These are phyloP conservation scores for Paspalum vaginatum DNA, from an alignment of 176 grass and related monocot species.

Conservation along the genomic window DNA sequence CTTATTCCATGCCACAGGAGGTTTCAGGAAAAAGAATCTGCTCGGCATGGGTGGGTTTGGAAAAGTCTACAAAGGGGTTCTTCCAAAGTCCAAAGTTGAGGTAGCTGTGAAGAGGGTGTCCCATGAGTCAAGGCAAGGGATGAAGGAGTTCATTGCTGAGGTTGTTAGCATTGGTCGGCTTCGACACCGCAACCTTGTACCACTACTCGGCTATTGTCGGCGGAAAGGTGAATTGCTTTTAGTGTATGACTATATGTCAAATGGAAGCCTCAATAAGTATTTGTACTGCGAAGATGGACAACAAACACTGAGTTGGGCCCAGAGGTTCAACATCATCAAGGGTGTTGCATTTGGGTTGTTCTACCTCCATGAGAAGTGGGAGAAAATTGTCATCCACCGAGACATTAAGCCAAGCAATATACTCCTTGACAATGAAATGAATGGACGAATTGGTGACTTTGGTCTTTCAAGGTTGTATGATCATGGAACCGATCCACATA, in stretches of 20 bases:
- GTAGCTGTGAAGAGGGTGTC: conserved; percentile 46
- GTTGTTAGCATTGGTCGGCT: conserved; percentile 29
- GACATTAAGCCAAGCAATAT: conserved; percentile 43
- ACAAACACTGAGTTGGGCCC: neutral
- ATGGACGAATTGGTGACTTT: conserved; percentile 42
- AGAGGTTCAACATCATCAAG: conserved; percentile 20
- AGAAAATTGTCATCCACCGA: conserved; percentile 42
- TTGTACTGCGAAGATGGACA: neutral
- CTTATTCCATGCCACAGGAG: conserved; percentile 24
- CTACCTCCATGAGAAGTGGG: conserved; percentile 50
- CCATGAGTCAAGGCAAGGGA: conserved; percentile 42
- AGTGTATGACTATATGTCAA: conserved; percentile 44
- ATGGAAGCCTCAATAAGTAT: conserved; percentile 8
- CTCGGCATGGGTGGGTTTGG: conserved; percentile 47
- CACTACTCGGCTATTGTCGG: conserved; percentile 28
- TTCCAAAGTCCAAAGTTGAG: conserved; percentile 22
- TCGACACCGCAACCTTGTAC: conserved; percentile 38
- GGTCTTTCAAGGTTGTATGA: conserved; percentile 47
- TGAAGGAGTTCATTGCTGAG: conserved; percentile 45
- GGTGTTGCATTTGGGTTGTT: conserved; percentile 24
- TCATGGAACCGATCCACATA: conserved; percentile 30
- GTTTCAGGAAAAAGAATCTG: conserved; percentile 30
- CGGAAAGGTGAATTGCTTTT: conserved; percentile 32
- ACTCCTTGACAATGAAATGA: conserved; percentile 37
- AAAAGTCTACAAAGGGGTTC: conserved; percentile 40